phyloP scores from a whole-genome alignment of 2,329 filamentous ascomycete species.

The Lachnellula willkommii region DNA sequence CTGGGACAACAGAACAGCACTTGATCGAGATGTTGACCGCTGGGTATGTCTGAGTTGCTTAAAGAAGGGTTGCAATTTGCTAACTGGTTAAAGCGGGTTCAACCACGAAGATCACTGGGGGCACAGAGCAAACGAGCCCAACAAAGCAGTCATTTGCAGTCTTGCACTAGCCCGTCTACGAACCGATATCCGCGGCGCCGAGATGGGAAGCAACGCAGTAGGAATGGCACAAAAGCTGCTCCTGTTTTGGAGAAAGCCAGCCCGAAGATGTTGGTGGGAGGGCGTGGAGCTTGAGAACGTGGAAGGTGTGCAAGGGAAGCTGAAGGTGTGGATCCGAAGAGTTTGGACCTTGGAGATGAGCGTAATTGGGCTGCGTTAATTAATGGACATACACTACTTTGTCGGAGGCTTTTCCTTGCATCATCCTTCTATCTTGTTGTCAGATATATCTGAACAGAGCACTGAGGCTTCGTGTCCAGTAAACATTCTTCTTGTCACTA shows the following conservation, averaged over 20 bases:
- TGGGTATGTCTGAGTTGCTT: conserved; percentile 59
- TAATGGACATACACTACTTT: neutral
- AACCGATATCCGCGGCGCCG: conserved; percentile 81
- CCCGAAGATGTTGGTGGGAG: conserved; percentile 97
- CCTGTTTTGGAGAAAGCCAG: conserved; percentile 96
- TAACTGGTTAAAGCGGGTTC: conserved; percentile 64
- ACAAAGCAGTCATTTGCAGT: conserved; percentile 97
- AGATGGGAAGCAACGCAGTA: conserved; percentile 70
- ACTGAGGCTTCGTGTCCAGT: neutral
- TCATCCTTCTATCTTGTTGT: conserved; percentile 1
- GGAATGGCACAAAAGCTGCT: conserved; percentile 98
- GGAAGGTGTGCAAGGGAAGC: conserved; percentile 80
- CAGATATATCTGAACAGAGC: conserved; percentile 3
- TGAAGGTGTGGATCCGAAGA: conserved; percentile 97
- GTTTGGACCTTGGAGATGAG: conserved; percentile 99
- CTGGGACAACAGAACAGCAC: conserved; percentile 94
- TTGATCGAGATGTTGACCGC: conserved; percentile 99
- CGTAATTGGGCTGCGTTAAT: conserved; percentile 69
- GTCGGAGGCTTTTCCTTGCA: neutral
- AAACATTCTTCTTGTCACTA: conserved; percentile 8
- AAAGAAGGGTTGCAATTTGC: neutral
- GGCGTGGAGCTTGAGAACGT: conserved; percentile 87
- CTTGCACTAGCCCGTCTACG: conserved; percentile 87
- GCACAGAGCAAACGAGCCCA: conserved; percentile 92
- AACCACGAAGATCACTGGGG: conserved; percentile 95